These are phyloP conservation scores for Huiozyma naganishii DNA, from an alignment of 805 yeast species.

Conservation along the genomic window DNA sequence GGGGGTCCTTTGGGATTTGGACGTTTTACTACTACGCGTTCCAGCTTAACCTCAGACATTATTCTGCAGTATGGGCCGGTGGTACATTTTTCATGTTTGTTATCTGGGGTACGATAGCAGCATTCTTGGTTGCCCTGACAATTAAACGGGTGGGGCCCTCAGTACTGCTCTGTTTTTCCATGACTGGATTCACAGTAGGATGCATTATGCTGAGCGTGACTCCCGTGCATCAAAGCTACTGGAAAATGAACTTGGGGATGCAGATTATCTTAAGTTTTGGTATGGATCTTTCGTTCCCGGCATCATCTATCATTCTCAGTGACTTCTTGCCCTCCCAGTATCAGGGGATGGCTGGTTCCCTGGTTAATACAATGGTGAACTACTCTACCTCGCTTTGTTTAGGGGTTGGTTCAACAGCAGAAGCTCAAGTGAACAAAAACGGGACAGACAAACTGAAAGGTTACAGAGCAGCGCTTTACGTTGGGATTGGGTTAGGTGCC, in stretches of 20 bases:
- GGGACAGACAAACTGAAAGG: constrained; percentile 29
- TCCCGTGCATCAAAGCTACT: constrained; percentile 51
- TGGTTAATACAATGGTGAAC: constrained; percentile 59
- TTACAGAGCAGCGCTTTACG: constrained; percentile 46
- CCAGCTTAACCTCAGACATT: constrained; percentile 37
- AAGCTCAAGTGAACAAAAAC: constrained; percentile 29
- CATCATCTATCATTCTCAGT: constrained; percentile 54
- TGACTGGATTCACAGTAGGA: constrained; percentile 46
- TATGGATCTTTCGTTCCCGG: constrained; percentile 72
- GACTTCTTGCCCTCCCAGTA: constrained; percentile 48
- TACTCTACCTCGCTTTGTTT: constrained; percentile 59
- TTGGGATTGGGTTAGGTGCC: constrained; percentile 48
- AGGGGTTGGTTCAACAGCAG: constrained; percentile 63
- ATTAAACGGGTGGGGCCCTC: constrained; percentile 41
- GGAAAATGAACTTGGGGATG: constrained; percentile 45
- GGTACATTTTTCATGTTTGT: constrained; percentile 36
- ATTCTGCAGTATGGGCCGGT: constrained; percentile 37
- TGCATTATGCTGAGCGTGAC: constrained; percentile 40
- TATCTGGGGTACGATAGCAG: constrained; percentile 48
- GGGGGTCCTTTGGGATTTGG: constrained; percentile 75
- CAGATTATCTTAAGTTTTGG: constrained; percentile 55
- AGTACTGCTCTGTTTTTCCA: constrained; percentile 39
- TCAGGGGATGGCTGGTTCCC: constrained; percentile 72
- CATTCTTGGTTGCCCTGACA: constrained; percentile 39
- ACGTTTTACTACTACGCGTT: constrained; percentile 52